These are phyloP conservation scores for Paramecium tetraurelia DNA, from an alignment of 73 alveolate genomes.

Conservation along the genomic window DNA sequence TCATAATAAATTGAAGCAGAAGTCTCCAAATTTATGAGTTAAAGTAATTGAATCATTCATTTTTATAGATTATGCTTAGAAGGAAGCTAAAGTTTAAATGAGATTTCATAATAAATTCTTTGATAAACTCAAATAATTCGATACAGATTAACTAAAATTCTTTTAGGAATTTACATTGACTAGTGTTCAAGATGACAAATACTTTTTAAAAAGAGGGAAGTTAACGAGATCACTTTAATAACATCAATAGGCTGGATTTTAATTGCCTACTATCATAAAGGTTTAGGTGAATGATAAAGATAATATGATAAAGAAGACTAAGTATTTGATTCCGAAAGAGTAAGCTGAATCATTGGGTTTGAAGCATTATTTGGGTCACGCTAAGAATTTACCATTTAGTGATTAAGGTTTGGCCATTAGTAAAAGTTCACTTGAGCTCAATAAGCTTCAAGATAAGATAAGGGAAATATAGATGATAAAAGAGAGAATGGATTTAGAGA, in stretches of 20 bases:
- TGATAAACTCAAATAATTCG: conserved; percentile 37
- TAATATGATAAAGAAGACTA: conserved; percentile 46
- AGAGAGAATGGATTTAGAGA: conserved; percentile 56
- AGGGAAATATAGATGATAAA: conserved; percentile 54
- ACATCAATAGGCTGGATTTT: background rate
- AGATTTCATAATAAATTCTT: background rate
- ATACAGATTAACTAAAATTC: conserved; percentile 24
- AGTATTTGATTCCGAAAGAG: conserved; percentile 33
- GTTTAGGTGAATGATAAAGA: conserved; percentile 40
- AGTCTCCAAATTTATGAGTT: background rate
- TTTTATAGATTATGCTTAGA: background rate
- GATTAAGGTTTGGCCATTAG: conserved; percentile 59
- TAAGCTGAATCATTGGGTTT: conserved; percentile 57
- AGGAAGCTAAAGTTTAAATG: background rate
- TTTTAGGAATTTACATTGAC: conserved; percentile 36
- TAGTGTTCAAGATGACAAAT: background rate
- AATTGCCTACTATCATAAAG: conserved; percentile 38
- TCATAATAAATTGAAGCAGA: conserved; percentile 35
- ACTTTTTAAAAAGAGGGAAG: background rate
- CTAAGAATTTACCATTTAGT: conserved; percentile 61
- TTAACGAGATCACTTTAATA: background rate
- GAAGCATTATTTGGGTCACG: conserved; percentile 61
- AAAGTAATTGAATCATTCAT: background rate
- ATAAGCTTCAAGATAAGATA: conserved; percentile 53
- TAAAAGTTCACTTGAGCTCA: conserved; percentile 53